Base-by-base conservation (phyloP, 2,329 filamentous ascomycete species). In the Colletotrichum euphorbiae region DNA sequence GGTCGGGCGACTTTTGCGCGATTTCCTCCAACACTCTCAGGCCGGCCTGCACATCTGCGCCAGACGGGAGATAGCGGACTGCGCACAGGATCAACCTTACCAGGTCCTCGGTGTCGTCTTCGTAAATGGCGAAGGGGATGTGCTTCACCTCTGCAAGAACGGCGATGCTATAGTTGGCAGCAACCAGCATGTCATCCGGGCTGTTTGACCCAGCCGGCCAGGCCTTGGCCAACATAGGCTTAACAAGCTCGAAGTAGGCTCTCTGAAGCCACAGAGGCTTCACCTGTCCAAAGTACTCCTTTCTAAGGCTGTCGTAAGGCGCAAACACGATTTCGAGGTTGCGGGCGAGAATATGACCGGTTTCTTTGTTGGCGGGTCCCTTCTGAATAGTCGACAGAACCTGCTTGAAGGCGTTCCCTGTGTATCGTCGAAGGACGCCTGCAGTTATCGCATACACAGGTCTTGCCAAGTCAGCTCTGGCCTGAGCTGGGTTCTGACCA, bases 261-360 rank as follows among this genome's bases (percentile, higher is more conserved):
- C 84, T 85, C 67, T 87, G 85, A 67, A 79, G 75, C 80, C 81
- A 83, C 1, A 86, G 76, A 3, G 80, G 80, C 70, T 81, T 83
- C 2, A 81, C 70, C 45, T 24, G 70, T 4, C 82, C 82, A 62
- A 82, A 83, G 69, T 78, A 79, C 4, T 81, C 79, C 52, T 80
- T 75, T 15, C 74, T 76, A 1, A 85, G 75, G 33, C 77, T 75
- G 2, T 74, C 73, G 59, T 81, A 80, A 4, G 79, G 76, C 3
- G 78, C 77, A 46, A 84, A 79, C 8, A 85, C 73, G 57, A 79
- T 76, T 28, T 84, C 81, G 15, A 85, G 72, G 0, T 79, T 77
- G 4, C 79, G 78, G 1, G 81, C 81, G 51, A 86, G 77, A 7
- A 75, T 74, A 56, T 81, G 75, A 12, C 81, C 83, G 33, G 76